Evolutionary conservation across 495 filamentous ascomycete genomes (phyloP), one percentile per base, ranked within the genome.

Genomic region (Echria macrotheca): DNA sequence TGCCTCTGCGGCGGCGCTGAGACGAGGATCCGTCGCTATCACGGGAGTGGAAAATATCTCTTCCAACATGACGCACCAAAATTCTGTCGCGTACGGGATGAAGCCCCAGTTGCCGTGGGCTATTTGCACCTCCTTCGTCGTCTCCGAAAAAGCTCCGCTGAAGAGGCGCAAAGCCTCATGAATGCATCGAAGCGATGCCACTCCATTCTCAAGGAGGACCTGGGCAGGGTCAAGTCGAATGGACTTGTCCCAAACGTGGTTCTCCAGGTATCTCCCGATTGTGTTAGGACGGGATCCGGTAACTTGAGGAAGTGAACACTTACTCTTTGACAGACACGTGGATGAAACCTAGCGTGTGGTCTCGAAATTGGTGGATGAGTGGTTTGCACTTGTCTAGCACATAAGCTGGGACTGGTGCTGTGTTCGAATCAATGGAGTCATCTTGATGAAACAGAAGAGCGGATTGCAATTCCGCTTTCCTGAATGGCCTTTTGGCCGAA

Each of bases 241-340:
- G 25, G 3, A 64, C 42, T 1, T 6, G 9, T 32, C 54, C 29
- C 55, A 51, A 1, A 26, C 35, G 2, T 52, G 9, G 23, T 35
- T 52, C n/a, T 59, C 49, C 11, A 66, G 61, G 49, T 52, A 61
- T 14, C 63, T 66, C 12, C 7, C 0, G 15, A 19, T 9, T 17
- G 2, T n/a, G 7, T 49, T 4, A 17, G 2, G n/a, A n/a, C n/a
- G n/a, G n/a, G n/a, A n/a, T n/a, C n/a, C n/a, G n/a, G n/a, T n/a
- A n/a, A 31, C 28, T 31, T 31, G 28, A 31, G 28, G 7, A n/a
- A n/a, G 7, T 1, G n/a, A 18, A n/a, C 9, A 50, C 59, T 24
- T 58, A 64, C 65, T 66, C 58, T 38, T 64, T 66, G 0, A 66
- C 54, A 3, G 65, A 66, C 1, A 57, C 47, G 23, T 68, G 63